Evolutionary conservation across 441 rosid species (phyloP).

Genomic region (Croton setiger): DNA sequence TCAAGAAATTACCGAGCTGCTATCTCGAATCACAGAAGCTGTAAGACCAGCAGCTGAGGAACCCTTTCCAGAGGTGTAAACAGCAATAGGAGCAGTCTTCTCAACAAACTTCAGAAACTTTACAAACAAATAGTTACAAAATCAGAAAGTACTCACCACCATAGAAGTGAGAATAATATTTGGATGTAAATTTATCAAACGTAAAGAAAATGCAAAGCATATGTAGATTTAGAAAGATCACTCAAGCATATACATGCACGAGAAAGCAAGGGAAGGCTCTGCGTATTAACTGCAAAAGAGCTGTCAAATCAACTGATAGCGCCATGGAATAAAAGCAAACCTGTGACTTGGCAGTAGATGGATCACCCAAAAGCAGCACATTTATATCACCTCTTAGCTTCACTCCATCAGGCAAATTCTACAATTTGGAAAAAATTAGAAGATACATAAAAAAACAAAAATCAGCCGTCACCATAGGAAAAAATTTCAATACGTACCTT

Average conservation of each 20-base stretch:
- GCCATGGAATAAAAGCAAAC: constrained; percentile 29
- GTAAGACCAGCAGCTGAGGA: constrained; percentile 99
- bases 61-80: constrained; percentile 95
- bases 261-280: constrained; percentile 7
- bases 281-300: not conserved
- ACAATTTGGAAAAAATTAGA: constrained; percentile 19
- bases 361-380: constrained; percentile 91
- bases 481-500: constrained; percentile 46
- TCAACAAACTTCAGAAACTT: constrained; percentile 96
- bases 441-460: constrained; percentile 15
- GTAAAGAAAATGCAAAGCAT: not conserved
- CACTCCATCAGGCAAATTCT: constrained; percentile 93
- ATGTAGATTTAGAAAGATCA: not conserved
- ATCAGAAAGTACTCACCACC: constrained; percentile 24
- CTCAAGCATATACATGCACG: constrained; percentile 1
- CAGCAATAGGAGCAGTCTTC: constrained; percentile 96
- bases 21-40: constrained; percentile 95
- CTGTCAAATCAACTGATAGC: constrained; percentile 2
- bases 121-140: constrained; percentile 18
- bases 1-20: constrained; percentile 60
- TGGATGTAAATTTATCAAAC: not conserved
- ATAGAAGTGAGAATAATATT: constrained; percentile 6
- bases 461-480: constrained; percentile 9
- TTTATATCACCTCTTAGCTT: constrained; percentile 94
- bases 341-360: constrained; percentile 98